These are phyloP conservation scores for Rhodosporidiobolus odoratus DNA, from an alignment of 768 basidiomycete genomes.

Conservation along the genomic window DNA sequence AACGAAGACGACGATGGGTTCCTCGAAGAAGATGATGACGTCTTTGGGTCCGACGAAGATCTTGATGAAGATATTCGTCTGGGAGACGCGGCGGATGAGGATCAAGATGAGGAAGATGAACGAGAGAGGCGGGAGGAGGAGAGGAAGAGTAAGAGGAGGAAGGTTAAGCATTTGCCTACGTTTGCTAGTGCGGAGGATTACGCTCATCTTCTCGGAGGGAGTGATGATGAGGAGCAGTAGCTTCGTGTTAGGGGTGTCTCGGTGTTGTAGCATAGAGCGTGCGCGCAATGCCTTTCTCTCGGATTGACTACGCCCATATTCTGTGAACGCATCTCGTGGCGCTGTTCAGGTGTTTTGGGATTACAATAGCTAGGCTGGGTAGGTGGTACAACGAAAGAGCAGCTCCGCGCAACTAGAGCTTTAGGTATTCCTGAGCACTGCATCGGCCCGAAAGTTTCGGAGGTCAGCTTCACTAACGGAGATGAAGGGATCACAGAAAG, in stretches of 20 bases:
- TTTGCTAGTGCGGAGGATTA: constrained; percentile 43
- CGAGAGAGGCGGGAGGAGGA: background rate
- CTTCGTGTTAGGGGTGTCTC: no score
- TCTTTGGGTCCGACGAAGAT: constrained; percentile 34
- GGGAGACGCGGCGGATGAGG: background rate
- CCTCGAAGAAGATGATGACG: constrained; percentile 37
- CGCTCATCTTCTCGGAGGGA: constrained; percentile 35
- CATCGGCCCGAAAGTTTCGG: background rate
- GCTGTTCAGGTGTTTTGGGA: background rate
- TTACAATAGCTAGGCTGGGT: background rate
- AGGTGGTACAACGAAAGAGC: background rate
- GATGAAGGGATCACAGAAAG: background rate
- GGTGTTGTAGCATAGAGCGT: background rate
- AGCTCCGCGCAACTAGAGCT: background rate
- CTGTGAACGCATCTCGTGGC: no score
- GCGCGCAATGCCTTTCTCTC: background rate
- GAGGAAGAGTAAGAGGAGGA: constrained; percentile 35
- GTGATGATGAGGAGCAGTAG: constrained; percentile 36
- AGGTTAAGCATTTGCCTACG: constrained; percentile 40
- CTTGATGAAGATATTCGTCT: constrained; percentile 5
- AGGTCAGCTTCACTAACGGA: background rate
- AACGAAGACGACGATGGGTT: constrained; percentile 37
- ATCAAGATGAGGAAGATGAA: constrained; percentile 9
- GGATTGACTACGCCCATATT: no score
- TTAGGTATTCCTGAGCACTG: constrained; percentile 39